phyloP scores from a whole-genome alignment of 441 rosid species.

The Mallotus repandus region DNA sequence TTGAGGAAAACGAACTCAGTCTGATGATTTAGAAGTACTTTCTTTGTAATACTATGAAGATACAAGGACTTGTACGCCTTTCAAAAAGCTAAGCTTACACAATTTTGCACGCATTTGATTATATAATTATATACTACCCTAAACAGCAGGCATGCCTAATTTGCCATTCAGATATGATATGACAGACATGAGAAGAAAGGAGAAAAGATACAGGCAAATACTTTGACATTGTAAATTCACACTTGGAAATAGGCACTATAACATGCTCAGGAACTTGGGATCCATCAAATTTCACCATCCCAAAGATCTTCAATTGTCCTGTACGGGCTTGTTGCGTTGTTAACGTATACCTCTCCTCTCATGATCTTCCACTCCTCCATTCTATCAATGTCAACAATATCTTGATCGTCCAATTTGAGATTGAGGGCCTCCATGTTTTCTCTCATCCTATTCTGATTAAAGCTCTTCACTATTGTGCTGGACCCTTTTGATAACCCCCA shows the following conservation, averaged over 20 bases:
- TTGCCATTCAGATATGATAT: conserved; percentile 4
- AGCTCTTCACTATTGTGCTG: conserved; percentile 77
- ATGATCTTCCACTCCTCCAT: conserved; percentile 66
- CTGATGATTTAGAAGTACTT: neutral
- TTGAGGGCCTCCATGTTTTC: conserved; percentile 62
- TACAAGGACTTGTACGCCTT: too few relatives aligned
- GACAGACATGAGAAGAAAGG: neutral
- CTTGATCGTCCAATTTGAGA: conserved; percentile 51
- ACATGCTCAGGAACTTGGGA: neutral
- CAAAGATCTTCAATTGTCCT: conserved; percentile 63
- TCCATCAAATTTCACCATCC: conserved; percentile 68
- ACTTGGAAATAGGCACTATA: neutral
- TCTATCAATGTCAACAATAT: conserved; percentile 50
- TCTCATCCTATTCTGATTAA: conserved; percentile 52
- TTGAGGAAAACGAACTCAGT: neutral
- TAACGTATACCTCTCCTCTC: conserved; percentile 77
- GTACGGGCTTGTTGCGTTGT: conserved; percentile 74
- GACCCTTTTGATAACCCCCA: conserved; percentile 86
- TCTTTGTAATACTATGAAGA: too few relatives aligned
- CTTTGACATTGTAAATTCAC: neutral
- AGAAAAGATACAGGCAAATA: neutral
- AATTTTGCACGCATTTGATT: neutral
- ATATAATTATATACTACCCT: neutral
- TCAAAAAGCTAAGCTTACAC: neutral
- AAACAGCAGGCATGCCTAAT: neutral